Conservation (phyloP, 148 eudicot species). For the Persicaria tinctoria region DNA sequence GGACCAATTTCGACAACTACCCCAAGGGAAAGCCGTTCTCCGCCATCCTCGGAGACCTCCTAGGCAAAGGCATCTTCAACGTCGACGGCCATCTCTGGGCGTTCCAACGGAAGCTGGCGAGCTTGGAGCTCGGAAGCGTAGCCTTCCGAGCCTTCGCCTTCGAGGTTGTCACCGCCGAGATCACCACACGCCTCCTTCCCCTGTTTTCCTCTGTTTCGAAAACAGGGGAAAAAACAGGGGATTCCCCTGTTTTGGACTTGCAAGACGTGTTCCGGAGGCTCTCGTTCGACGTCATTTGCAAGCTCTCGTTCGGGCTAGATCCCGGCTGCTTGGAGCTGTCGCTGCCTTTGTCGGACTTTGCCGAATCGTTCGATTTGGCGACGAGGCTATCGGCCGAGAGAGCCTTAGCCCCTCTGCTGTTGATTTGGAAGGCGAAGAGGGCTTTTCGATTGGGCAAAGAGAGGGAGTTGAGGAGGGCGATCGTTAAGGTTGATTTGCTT, state of each 20-base stretch:
- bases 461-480: conserved; percentile 32
- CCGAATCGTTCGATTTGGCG: conserved; percentile 45
- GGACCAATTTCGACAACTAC: conserved; percentile 20
- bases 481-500: conserved; percentile 29
- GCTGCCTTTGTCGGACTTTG: conserved; percentile 37
- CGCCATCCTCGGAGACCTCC: conserved; percentile 17
- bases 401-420: conserved; percentile 39
- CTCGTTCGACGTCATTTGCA: conserved; percentile 52
- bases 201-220: conserved; percentile 20
- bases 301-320: conserved; percentile 60
- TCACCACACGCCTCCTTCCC: conserved; percentile 35
- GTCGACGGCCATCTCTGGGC: conserved; percentile 21
- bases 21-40: conserved; percentile 21
- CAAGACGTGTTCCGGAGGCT: conserved; percentile 55
- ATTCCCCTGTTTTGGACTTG: conserved; percentile 31
- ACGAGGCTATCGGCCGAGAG: conserved; percentile 55
- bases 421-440: conserved; percentile 47
- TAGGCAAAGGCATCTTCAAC: conserved; percentile 20
- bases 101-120: conserved; percentile 45
- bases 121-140: conserved; percentile 50
- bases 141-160: conserved; percentile 43
- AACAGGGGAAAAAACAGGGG: too few relatives aligned
- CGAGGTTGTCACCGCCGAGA: conserved; percentile 42
- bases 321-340: conserved; percentile 26
- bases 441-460: conserved; percentile 41